These are phyloP conservation scores for Dalbergia cultrata DNA, from an alignment of 306 rosid species.

Conservation along the genomic window DNA sequence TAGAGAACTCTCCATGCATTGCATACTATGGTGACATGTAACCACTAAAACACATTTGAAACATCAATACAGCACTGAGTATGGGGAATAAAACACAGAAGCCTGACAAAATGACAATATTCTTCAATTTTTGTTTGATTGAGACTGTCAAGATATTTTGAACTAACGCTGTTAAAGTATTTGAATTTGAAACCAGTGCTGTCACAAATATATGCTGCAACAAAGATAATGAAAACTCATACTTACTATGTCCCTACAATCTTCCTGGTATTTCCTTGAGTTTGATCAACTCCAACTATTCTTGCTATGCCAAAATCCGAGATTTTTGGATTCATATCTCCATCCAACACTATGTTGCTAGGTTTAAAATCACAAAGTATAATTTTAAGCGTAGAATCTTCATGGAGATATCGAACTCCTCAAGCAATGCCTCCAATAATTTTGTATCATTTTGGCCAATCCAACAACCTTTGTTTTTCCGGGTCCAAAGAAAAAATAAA, in stretches of 20 bases:
- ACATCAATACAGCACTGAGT: too few relatives aligned
- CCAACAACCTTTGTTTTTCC: not conserved
- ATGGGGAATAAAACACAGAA: not conserved
- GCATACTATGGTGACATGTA: constrained; percentile 46
- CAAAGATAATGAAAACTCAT: not conserved
- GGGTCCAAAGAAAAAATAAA: too few relatives aligned
- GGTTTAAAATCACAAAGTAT: constrained; percentile 69
- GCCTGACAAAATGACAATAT: not conserved
- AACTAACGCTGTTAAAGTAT: constrained; percentile 1
- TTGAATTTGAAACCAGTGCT: not conserved
- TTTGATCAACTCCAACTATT: constrained; percentile 49
- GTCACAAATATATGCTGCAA: not conserved
- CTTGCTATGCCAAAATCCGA: constrained; percentile 70
- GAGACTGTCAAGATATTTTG: not conserved
- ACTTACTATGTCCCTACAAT: constrained; percentile 69
- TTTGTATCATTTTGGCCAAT: constrained; percentile 55
- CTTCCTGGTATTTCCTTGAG: constrained; percentile 49
- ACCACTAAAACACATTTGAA: constrained; percentile 40
- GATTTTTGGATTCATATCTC: constrained; percentile 61
- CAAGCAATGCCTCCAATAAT: constrained; percentile 56
- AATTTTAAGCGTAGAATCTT: constrained; percentile 60
- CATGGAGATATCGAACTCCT: constrained; percentile 69
- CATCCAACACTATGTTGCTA: constrained; percentile 59
- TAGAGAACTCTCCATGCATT: constrained; percentile 36
- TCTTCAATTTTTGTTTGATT: not conserved